Conservation (phyloP, 768 basidiomycete genomes). For the Lactarius sp. region DNA sequence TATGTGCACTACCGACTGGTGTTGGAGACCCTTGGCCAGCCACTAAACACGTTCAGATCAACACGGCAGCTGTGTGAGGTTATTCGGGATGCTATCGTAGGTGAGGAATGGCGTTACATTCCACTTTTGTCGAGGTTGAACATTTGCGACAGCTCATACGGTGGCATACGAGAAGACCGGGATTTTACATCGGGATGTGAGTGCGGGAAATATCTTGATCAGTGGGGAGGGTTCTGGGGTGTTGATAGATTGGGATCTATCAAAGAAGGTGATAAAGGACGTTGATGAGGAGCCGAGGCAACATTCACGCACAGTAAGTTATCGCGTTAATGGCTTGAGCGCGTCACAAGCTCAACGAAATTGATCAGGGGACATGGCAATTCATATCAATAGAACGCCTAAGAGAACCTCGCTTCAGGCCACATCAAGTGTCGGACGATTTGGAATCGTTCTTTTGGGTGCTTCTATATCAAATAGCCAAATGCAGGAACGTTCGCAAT, state of each 20-base stretch:
- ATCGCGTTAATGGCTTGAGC: not conserved
- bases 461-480: not conserved
- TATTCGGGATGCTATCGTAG: slow-evolving; percentile 1
- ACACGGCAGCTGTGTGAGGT: slow-evolving; percentile 7
- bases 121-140: not conserved
- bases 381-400: slow-evolving; percentile 17
- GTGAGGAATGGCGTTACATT: not conserved
- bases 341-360: not conserved
- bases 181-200: slow-evolving; percentile 13
- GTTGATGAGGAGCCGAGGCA: not conserved
- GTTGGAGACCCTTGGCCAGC: not conserved
- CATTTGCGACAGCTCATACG: not conserved
- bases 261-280: not conserved
- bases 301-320: not conserved
- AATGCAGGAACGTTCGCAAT: not conserved
- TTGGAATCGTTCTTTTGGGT: slow-evolving; percentile 26
- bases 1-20: slow-evolving; percentile 6
- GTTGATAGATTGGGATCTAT: slow-evolving; percentile 10
- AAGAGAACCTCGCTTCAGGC: not conserved
- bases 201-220: slow-evolving; percentile 6
- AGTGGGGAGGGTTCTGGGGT: not conserved
- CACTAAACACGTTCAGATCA: not conserved
- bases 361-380: slow-evolving; percentile 24
- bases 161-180: not conserved
- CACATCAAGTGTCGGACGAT: slow-evolving; percentile 19